A percentile compares a stretch with the other conserved stretches of the same genome.
Evolutionary conservation across 345 rosid species (phyloP).

Genomic region (Salix brachista): DNA sequence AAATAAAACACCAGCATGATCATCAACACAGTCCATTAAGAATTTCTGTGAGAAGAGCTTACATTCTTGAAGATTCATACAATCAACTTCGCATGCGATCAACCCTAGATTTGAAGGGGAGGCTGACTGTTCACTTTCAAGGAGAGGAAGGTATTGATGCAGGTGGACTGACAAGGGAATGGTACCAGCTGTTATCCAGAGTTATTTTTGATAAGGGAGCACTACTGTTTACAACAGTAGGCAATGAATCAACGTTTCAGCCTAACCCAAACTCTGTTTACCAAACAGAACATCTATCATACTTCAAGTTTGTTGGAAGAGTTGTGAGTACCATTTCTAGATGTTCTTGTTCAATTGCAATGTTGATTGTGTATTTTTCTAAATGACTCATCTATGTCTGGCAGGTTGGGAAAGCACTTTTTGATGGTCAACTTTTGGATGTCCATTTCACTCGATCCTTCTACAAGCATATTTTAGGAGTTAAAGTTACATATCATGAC

Average conservation of each 20-base stretch:
- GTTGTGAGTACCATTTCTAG: conserved; percentile 57
- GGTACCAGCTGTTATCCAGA: conserved; percentile 95
- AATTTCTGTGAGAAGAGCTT: conserved; percentile 92
- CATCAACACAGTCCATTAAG: conserved; percentile 86
- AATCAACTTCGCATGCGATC: conserved; percentile 89
- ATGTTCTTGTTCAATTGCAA: conserved; percentile 1
- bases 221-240: conserved; percentile 90
- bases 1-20: conserved; percentile 90
- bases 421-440: conserved; percentile 92
- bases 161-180: conserved; percentile 98
- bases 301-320: conserved; percentile 95
- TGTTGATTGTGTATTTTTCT: conserved; percentile 1
- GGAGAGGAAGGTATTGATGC: conserved; percentile 99
- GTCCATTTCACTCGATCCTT: conserved; percentile 97
- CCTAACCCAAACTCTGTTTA: conserved; percentile 95
- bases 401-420: conserved; percentile 95
- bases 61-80: conserved; percentile 95
- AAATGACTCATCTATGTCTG: conserved; percentile 17
- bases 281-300: conserved; percentile 97
- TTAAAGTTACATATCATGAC: conserved; percentile 86
- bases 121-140: conserved; percentile 91
- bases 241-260: conserved; percentile 96
- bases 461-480: conserved; percentile 92
- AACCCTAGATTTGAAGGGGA: conserved; percentile 80
- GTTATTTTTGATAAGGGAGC: conserved; percentile 97